Evolutionary conservation across 352 stramenopile genomes (phyloP), one percentile per base, ranked within the genome.

Genomic region (Globisporangium alternatum): DNA sequence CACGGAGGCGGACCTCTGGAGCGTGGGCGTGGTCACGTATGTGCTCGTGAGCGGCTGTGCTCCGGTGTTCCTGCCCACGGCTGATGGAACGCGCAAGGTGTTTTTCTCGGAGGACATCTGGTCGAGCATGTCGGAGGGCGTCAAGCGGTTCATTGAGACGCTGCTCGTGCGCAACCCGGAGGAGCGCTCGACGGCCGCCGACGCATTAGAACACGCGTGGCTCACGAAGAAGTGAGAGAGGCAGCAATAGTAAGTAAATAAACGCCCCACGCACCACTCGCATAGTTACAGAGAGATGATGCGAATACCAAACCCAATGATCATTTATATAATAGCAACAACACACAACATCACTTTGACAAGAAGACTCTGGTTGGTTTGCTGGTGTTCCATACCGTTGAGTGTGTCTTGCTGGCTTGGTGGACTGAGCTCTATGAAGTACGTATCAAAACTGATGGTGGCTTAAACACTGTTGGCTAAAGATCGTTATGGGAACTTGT

Each of bases 1-100:
- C 72, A 89, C 93, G 25, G 92, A 97, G 54, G 95, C 93, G 7
- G 95, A 98, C 65, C 89, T 98, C 66, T 98, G 91, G 91, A 97
- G 88, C 65, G 83, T 97, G 19, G 93, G 93, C 35, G 91, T 97
- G 15, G 94, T 98, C 35, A 89, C 93, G 28, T 98, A 93, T 60
- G 86, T 98, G 45, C 69, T 97, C 28, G 68, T 97, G 19, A 95
- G 77, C 28, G 94, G 88, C 9, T 92, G 74, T 47, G 86, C 86
- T 30, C 86, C 86, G 0, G 81, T 91, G 66, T 94, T 92, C 57
- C 63, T 91, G 17, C 83, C 83, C 1, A 73, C 77, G 0, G 65
- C 66, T 2, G 79, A 91, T 15, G 84, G 82, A 33, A 83, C 82
- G 37, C 86, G 83, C 56, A 86, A 88, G 37, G 78, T 94, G 13